Conservation (phyloP, 805 yeast genomes). For the Sugiyamaella qingdaonensis region DNA sequence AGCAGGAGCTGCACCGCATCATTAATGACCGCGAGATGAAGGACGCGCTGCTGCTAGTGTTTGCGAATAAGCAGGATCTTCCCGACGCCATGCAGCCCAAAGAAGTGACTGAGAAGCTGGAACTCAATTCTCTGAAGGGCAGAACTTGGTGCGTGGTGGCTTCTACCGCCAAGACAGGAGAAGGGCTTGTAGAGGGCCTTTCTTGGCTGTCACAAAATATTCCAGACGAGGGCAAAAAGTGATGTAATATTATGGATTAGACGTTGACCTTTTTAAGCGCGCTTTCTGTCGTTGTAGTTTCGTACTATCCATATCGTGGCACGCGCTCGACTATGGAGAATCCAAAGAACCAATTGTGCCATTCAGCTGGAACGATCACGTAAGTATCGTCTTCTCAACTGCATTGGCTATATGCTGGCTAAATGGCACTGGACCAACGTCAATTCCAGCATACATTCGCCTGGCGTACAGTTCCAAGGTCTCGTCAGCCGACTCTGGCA, state of each 20-base stretch:
- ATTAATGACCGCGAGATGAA: constrained; percentile 80
- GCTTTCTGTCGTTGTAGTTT: background rate
- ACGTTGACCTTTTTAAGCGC: background rate
- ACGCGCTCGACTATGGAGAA: background rate
- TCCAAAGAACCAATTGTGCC: background rate
- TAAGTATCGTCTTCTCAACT: background rate
- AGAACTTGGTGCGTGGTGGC: constrained; percentile 92
- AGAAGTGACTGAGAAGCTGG: constrained; percentile 70
- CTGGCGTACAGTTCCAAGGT: constrained; percentile 31
- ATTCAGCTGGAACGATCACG: background rate
- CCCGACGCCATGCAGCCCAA: constrained; percentile 69
- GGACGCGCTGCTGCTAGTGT: constrained; percentile 71
- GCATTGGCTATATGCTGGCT: background rate
- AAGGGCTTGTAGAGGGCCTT: constrained; percentile 82
- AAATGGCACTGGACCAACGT: constrained; percentile 5
- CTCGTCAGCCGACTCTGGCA: constrained; percentile 33
- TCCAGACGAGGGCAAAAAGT: constrained; percentile 29
- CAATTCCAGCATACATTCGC: constrained; percentile 26
- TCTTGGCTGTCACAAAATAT: constrained; percentile 76
- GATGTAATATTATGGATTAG: background rate
- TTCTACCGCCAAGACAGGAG: constrained; percentile 83
- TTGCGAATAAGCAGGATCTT: constrained; percentile 87
- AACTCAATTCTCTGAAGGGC: constrained; percentile 56
- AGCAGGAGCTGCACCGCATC: constrained; percentile 70
- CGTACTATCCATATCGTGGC: background rate